Evolutionary conservation across 2,329 filamentous ascomycete species (phyloP), one percentile per base, ranked within the genome.

Genomic region (Zymoseptoria crescenta): DNA sequence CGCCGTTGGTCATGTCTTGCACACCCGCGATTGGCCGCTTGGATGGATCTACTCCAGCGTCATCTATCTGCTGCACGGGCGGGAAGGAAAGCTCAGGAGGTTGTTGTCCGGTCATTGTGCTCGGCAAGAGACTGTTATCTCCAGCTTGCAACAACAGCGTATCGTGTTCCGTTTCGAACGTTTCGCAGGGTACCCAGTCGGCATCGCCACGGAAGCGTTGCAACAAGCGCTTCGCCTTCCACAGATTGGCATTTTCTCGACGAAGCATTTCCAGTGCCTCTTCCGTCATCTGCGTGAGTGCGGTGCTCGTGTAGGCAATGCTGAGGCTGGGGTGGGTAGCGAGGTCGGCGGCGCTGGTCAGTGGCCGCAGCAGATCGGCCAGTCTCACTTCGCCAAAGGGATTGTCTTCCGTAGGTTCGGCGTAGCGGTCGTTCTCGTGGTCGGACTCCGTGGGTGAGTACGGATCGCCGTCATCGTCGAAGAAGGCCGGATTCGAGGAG

Each of bases 171-270:
- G 78, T 79, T 61, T 84, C 80, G 20, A 83, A 75, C 41, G 73
- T 68, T 35, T 78, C 82, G 63, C 78, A 79, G 4, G 83, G 83
- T 64, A 83, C 80, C 80, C 83, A 87, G 13, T 83, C 84, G 62
- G 86, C 83, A 71, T 95, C 90, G 30, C 90, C 90, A 54, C 87
- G 84, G 8, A 94, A 79, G 63, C 83, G 83, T 30, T 87, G 88
- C 64, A 90, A 80, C 55, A 94, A 75, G 65, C 87, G 84, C 70
- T 90, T 90, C 52, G 90, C 85, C 67, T 83, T 85, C 83, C 87
- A 89, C 9, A 93, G 76, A 4, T 86, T 85, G 27, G 79, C 78
- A 62, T 88, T 88, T 70, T 94, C 90, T 69, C 87, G 87, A 59
- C 89, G 84, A 77, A 90, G 84, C 65, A 89, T 86, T 58, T 83